A percentile compares a stretch with the other conserved stretches of the same genome.
Evolutionary conservation across 1,284 basidiomycete genomes (phyloP).

Genomic region (Cutaneotrichosporon cavernicola): DNA sequence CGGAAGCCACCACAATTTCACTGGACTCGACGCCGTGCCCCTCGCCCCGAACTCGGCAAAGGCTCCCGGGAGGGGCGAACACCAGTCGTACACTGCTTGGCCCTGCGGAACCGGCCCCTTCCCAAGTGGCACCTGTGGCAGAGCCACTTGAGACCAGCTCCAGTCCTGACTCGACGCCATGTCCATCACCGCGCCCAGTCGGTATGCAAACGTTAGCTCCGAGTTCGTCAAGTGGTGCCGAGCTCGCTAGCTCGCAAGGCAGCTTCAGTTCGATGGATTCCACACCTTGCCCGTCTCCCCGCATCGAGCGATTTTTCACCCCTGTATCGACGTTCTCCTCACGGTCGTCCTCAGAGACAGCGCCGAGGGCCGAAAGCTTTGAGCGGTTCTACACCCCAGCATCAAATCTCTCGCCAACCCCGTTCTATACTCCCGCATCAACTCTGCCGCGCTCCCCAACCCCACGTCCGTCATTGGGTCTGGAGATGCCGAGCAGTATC

Average conservation of each 20-base stretch:
- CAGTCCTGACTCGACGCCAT: neutral
- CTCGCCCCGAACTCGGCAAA: neutral
- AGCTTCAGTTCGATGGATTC: neutral
- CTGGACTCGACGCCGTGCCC: neutral
- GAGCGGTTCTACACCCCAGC: neutral
- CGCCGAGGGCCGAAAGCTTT: too few species aligned
- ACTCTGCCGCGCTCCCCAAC: neutral
- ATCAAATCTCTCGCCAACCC: neutral
- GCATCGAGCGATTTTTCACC: neutral
- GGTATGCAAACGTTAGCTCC: neutral
- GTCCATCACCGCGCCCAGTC: neutral
- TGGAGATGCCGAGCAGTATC: slow-evolving; percentile 2
- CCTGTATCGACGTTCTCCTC: neutral
- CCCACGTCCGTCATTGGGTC: neutral
- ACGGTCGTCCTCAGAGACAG: neutral
- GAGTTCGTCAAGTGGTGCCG: too few species aligned
- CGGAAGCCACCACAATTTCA: neutral
- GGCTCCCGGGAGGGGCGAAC: too few species aligned
- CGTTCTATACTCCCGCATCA: too few species aligned
- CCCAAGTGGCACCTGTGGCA: too few species aligned
- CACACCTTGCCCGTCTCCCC: neutral
- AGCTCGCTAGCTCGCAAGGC: too few species aligned
- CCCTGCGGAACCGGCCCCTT: too few species aligned
- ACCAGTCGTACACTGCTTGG: too few species aligned
- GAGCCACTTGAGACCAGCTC: neutral